Base-by-base conservation (phyloP, 305 asterid genomes). In the Euphrasia arctica region DNA sequence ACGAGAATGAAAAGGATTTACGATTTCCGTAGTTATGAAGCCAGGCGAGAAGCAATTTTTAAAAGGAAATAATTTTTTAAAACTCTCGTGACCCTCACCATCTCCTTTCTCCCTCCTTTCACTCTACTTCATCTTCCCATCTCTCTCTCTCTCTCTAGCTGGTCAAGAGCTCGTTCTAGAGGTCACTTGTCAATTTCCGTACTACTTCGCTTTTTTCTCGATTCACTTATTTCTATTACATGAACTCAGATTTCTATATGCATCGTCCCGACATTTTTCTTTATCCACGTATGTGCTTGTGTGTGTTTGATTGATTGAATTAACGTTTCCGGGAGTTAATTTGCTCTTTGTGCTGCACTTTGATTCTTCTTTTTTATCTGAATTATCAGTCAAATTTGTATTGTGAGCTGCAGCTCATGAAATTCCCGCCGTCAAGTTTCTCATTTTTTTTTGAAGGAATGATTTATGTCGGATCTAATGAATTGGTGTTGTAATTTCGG, bases 31-130 rank as follows among this genome's bases (percentile, higher is more conserved):
- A n/a, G n/a, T n/a, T 71, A 71, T 58, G 27, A n/a, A n/a, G n/a
- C n/a, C n/a, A n/a, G n/a, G n/a, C n/a, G n/a, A n/a, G n/a, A n/a
- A n/a, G n/a, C n/a, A n/a, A n/a, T n/a, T n/a, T n/a, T n/a, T n/a
- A n/a, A n/a, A n/a, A n/a, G 2, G 63, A 77, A 80, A 78, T 60
- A 67, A 67, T 76, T 62, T 72, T 81, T 74, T 45, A 81, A 82
- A 77, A 58, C 54, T 72, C 95, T 76, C 87, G 92, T 81, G 90
- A 84, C 82, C 77, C 75, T 74, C 78, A 60, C 81, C 66, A 62
- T 73, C 82, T 66, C 59, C 84, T 74, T 72, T 76, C 88, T 78
- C 85, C 88, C 84, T 79, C 86, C 85, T 71, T 68, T 77, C 22
- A 62, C 83, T 77, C 87, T 72, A 36, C 77, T 51, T 70, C 42